Base-by-base conservation (phyloP, 495 filamentous ascomycete species). In the Neurospora sp. region DNA sequence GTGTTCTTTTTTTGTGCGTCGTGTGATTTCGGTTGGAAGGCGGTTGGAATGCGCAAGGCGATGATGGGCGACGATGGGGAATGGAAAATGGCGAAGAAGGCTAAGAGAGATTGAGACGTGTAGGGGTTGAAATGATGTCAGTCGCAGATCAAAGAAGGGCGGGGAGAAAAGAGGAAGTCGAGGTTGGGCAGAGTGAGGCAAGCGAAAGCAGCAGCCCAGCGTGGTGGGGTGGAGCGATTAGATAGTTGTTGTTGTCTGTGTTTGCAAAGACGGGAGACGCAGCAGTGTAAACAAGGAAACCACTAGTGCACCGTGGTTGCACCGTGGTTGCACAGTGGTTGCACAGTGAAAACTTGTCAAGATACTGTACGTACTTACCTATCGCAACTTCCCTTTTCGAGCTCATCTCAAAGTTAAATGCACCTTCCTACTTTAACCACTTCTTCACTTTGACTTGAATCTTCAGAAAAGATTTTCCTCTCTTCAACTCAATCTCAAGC, bases 61-160 rank as follows among this genome's bases (percentile, higher is more conserved):
- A 7, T 1, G 53, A 61, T 35, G 53, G 6, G 53, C 53, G 53
- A 35, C 53, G 27, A 65, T 35, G 53, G 53, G 27, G 53, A 61
- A 65, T 65, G 53, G 53, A 65, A 61, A 17, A 65, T 65, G 53
- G 53, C 53, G 27, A 65, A 61, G 22, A 61, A 65, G 53, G 27
- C 27, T 65, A 17, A 65, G 53, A 65, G 53, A 65, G 70, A 75
- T 74, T 76, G 75, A 71, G 31, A 69, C 42, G 71, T 70, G 72
- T 69, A 69, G 74, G 69, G 69, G 74, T 74, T 68, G 72, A 70
- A 72, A 78, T 78, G 77, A 78, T 75, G 76, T 76, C 75, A 75
- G 73, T n/a, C 10, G 38, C 44, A 72, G 72, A 75, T 72, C 69
- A 59, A 42, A 59, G 72, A 74, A 72, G 68, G 70, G 69, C 69